Evolutionary conservation across 495 filamentous ascomycete species (phyloP).

Genomic region (Emericellopsis terricola): DNA sequence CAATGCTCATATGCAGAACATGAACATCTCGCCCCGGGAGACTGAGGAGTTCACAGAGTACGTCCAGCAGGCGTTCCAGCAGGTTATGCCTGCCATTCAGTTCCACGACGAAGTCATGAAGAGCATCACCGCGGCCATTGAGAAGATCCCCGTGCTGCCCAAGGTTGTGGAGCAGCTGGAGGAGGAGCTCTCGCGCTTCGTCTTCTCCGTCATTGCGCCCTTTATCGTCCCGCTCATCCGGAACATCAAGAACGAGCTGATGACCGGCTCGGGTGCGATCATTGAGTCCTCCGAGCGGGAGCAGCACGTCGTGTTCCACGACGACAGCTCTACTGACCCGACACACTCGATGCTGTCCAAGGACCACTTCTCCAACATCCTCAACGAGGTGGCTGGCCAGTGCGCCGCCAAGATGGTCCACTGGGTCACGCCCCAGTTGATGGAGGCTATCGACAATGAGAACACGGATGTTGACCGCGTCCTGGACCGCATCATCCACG

Average conservation of each 20-base stretch:
- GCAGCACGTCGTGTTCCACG: constrained; percentile 71
- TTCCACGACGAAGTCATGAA: constrained; percentile 80
- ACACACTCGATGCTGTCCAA: constrained; percentile 95
- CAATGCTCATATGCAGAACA: constrained; percentile 44
- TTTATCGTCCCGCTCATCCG: constrained; percentile 71
- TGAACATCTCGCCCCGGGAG: constrained; percentile 47
- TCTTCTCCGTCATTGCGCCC: constrained; percentile 71
- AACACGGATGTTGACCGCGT: constrained; percentile 43
- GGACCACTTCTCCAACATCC: constrained; percentile 77
- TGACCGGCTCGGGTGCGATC: constrained; percentile 68
- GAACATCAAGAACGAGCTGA: constrained; percentile 69
- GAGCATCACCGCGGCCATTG: constrained; percentile 53
- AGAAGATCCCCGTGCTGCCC: constrained; percentile 63
- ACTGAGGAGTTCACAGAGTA: constrained; percentile 60
- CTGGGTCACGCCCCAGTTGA: constrained; percentile 74
- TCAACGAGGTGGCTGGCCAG: constrained; percentile 78
- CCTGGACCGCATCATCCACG: constrained; percentile 55
- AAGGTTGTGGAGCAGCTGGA: constrained; percentile 64
- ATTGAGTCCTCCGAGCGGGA: constrained; percentile 63
- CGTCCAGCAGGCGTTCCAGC: constrained; percentile 43
- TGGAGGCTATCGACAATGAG: constrained; percentile 72
- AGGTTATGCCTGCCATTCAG: constrained; percentile 72
- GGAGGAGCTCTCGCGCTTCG: constrained; percentile 65
- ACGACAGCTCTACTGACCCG: constrained; percentile 55
- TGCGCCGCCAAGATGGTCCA: constrained; percentile 58